phyloP scores from a whole-genome alignment of 2,329 filamentous ascomycete species.

The Verticillium zaregamsianum region DNA sequence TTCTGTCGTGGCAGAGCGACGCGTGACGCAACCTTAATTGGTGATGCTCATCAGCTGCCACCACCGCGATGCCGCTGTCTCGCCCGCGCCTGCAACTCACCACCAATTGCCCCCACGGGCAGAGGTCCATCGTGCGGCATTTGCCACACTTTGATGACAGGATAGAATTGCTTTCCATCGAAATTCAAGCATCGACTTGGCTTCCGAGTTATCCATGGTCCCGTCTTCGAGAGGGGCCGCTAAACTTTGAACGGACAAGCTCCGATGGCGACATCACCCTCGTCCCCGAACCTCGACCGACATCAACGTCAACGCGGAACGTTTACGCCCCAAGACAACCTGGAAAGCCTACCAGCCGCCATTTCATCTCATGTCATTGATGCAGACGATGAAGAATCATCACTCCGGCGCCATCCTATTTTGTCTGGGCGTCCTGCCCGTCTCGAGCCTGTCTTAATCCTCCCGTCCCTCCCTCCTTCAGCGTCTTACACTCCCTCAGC shows the following conservation, averaged over 20 bases:
- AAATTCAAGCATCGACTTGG: neutral
- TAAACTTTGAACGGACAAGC: conserved; percentile 14
- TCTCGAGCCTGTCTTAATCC: neutral
- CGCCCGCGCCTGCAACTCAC: neutral
- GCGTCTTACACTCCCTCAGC: neutral
- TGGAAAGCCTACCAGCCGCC: neutral
- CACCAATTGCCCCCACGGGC: neutral
- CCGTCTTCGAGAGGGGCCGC: neutral
- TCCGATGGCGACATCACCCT: conserved; percentile 21
- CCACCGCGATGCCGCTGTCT: neutral
- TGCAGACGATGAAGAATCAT: neutral
- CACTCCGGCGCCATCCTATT: neutral
- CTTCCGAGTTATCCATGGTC: conserved; percentile 1
- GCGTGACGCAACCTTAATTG: neutral
- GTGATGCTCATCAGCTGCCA: neutral
- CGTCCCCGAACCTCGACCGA: neutral
- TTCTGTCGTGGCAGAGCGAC: neutral
- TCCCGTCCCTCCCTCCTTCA: conserved; percentile 5
- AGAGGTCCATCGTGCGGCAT: neutral
- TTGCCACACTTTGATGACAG: neutral
- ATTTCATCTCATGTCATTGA: neutral
- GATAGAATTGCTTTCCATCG: neutral
- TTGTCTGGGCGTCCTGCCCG: neutral
- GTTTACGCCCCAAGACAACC: neutral
- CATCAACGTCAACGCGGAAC: neutral